phyloP scores from a whole-genome alignment of 1,284 basidiomycete genomes.

The Mycena sp. region DNA sequence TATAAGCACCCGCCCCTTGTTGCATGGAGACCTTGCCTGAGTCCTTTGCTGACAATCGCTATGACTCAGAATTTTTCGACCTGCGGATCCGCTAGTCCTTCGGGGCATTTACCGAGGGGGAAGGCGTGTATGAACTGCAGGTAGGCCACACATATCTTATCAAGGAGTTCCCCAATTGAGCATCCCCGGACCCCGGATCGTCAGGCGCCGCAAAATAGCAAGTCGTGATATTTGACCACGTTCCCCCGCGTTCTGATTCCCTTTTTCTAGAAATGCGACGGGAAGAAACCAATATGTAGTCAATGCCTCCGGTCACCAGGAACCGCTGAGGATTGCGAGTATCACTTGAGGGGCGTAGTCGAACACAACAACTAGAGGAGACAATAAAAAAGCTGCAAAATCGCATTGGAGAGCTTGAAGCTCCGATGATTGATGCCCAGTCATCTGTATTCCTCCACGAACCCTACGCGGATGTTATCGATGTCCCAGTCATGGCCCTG shows the following conservation, averaged over 20 bases:
- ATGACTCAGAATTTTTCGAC: constrained; percentile 20
- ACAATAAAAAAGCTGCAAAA: constrained; percentile 37
- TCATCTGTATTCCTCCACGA: constrained; percentile 14
- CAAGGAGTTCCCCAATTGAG: background rate
- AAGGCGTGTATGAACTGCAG: constrained; percentile 26
- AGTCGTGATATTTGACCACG: background rate
- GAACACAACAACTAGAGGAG: constrained; percentile 38
- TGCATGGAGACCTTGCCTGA: background rate
- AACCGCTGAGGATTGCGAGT: constrained; percentile 43
- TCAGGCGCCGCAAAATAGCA: constrained; percentile 29
- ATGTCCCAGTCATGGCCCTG: background rate
- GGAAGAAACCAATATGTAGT: constrained; percentile 38
- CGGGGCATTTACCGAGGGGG: constrained; percentile 20
- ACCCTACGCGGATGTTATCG: constrained; percentile 16
- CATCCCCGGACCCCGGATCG: background rate
- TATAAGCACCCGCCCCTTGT: constrained; percentile 13
- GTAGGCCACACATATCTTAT: background rate
- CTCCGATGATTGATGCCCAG: background rate
- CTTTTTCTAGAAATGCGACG: constrained; percentile 41
- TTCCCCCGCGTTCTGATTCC: background rate
- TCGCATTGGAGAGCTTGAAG: constrained; percentile 37
- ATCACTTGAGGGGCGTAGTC: constrained; percentile 34
- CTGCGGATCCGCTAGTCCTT: background rate
- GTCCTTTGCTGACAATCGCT: background rate
- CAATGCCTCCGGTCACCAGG: constrained; percentile 38